Percentiles rank a stretch among this genome's conserved stretches.
These are phyloP conservation scores for Hyaloscypha bicolor DNA, from an alignment of 495 filamentous ascomycete genomes.

Conservation along the genomic window DNA sequence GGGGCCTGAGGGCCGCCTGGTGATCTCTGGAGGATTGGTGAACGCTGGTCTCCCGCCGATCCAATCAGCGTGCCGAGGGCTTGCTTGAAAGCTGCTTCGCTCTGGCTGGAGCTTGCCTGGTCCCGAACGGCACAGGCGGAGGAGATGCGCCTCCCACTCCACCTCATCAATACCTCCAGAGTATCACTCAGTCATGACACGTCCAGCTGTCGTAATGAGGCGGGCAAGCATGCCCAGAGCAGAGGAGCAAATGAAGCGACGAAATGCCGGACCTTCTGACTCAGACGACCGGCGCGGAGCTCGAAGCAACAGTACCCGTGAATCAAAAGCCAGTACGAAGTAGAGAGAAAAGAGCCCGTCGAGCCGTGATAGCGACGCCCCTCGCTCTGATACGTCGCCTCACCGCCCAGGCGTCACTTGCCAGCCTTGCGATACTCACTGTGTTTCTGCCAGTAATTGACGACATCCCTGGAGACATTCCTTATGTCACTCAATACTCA, in stretches of 20 bases:
- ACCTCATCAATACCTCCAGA: not conserved
- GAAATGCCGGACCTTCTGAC: constrained; percentile 4
- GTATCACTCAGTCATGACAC: constrained; percentile 1
- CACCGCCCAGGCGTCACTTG: not conserved
- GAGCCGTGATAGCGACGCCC: not conserved
- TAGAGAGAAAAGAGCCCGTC: not conserved
- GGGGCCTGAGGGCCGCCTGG: constrained; percentile 8
- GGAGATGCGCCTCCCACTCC: not conserved
- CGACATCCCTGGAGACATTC: not conserved
- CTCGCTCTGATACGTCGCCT: not conserved
- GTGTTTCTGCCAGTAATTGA: constrained; percentile 3
- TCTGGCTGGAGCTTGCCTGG: not conserved
- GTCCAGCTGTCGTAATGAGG: constrained; percentile 14
- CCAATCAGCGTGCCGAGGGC: constrained; percentile 5
- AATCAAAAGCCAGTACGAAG: not conserved
- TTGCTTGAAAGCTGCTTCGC: not conserved
- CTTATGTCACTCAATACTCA: not conserved
- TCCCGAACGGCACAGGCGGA: constrained; percentile 1
- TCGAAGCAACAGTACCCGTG: not conserved
- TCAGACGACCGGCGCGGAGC: constrained; percentile 1
- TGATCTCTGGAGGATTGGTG: constrained; percentile 4
- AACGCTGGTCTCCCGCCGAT: constrained; percentile 4
- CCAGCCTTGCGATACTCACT: not conserved
- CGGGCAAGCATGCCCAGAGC: not conserved
- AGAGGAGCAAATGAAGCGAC: not conserved